A percentile compares a stretch with the other conserved stretches of the same genome.
Evolutionary conservation across 441 rosid genomes (phyloP).

Genomic region (Mallotus repandus): DNA sequence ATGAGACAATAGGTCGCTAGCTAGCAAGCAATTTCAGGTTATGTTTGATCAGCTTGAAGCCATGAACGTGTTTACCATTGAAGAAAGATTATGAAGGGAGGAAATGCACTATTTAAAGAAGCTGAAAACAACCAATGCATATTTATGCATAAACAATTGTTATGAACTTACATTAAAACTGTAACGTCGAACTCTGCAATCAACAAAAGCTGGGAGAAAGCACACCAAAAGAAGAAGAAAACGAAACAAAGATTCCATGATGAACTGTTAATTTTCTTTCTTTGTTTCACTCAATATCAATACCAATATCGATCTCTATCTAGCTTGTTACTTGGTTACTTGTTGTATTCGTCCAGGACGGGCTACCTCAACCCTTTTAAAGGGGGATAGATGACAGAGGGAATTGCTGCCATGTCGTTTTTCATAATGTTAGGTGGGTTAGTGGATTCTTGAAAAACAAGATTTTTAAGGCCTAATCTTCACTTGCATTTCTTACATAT

Average conservation of each 20-base stretch:
- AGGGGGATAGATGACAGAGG: conserved; percentile 15
- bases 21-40: too few relatives aligned
- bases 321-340: background rate
- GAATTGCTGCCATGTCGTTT: conserved; percentile 58
- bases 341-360: conserved; percentile 34
- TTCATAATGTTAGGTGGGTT: conserved; percentile 48
- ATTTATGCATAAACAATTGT: too few relatives aligned
- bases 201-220: conserved; percentile 51
- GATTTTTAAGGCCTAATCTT: conserved; percentile 32
- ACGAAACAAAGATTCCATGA: conserved; percentile 39
- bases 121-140: too few relatives aligned
- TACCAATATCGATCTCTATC: conserved; percentile 6
- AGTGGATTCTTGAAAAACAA: conserved; percentile 47
- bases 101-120: too few relatives aligned
- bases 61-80: too few relatives aligned
- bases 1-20: too few relatives aligned
- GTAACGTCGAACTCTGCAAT: conserved; percentile 67
- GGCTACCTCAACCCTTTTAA: conserved; percentile 47
- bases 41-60: too few relatives aligned
- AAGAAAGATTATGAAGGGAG: too few relatives aligned
- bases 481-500: conserved; percentile 35
- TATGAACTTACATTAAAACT: conserved; percentile 63
- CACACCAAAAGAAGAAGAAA: conserved; percentile 45
- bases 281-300: conserved; percentile 1
- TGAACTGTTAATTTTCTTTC: background rate